These are phyloP conservation scores for Beta corolliflora DNA, from an alignment of 179 eudicot genomes.

Conservation along the genomic window DNA sequence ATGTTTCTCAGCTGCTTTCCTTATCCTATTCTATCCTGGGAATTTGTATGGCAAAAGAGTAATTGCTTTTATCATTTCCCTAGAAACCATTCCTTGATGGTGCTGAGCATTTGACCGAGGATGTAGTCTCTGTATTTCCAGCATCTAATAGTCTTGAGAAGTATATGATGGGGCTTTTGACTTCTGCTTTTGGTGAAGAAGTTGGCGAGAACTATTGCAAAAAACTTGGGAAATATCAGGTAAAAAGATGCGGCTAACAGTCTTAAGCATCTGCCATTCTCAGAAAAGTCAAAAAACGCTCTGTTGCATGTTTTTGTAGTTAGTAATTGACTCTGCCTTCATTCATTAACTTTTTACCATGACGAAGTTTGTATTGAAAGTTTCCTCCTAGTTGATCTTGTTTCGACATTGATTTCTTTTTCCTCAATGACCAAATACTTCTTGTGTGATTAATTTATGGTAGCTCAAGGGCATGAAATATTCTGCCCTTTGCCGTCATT, in stretches of 20 bases:
- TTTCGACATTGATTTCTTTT: too few relatives aligned
- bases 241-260: slow-evolving; percentile 34
- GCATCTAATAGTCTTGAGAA: slow-evolving; percentile 97
- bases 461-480: too few relatives aligned
- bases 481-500: too few relatives aligned
- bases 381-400: too few relatives aligned
- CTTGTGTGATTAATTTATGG: too few relatives aligned
- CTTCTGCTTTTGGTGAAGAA: slow-evolving; percentile 75
- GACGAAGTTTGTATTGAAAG: background rate
- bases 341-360: background rate
- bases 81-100: slow-evolving; percentile 93
- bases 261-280: slow-evolving; percentile 2
- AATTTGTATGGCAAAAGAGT: background rate
- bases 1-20: background rate
- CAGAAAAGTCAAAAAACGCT: background rate
- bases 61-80: slow-evolving; percentile 26
- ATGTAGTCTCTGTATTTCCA: slow-evolving; percentile 90
- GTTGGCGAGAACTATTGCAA: slow-evolving; percentile 67
- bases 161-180: slow-evolving; percentile 56
- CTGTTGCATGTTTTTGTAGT: slow-evolving; percentile 8
- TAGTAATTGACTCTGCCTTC: slow-evolving; percentile 1
- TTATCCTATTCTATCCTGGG: background rate
- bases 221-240: slow-evolving; percentile 84
- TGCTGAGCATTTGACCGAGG: slow-evolving; percentile 96
- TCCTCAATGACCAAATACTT: too few relatives aligned